These are phyloP conservation scores for Rubia balearica DNA, from an alignment of 305 asterid genomes.

Conservation along the genomic window DNA sequence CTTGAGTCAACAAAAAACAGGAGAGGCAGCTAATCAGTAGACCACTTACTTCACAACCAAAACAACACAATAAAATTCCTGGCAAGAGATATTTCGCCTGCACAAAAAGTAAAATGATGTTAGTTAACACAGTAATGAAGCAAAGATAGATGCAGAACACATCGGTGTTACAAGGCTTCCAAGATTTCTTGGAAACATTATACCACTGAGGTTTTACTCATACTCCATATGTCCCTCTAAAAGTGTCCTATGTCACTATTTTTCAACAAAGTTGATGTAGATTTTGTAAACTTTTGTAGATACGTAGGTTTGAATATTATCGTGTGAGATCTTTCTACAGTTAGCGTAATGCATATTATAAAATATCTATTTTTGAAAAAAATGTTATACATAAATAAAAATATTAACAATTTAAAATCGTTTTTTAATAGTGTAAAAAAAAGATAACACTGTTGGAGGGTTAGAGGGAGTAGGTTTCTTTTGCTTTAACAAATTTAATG, in stretches of 20 bases:
- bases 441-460: too few species aligned
- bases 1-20: background rate
- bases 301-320: too few species aligned
- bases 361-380: too few species aligned
- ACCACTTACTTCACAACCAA: slow-evolving; percentile 69
- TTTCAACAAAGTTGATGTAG: too few species aligned
- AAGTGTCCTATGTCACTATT: too few species aligned
- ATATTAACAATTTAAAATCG: too few species aligned
- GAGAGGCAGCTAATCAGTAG: slow-evolving; percentile 7
- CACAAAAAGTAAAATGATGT: slow-evolving; percentile 10
- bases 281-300: too few species aligned
- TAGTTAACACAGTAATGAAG: background rate
- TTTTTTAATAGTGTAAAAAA: too few species aligned
- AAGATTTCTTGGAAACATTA: slow-evolving; percentile 2
- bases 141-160: background rate
- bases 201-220: background rate
- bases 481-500: background rate
- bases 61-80: slow-evolving; percentile 90
- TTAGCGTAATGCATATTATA: too few species aligned
- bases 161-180: background rate
- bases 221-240: too few species aligned
- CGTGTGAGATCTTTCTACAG: too few species aligned
- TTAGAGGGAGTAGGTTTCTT: background rate
- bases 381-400: too few species aligned
- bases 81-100: slow-evolving; percentile 98